These are phyloP conservation scores for Penicillium paradoxum DNA, from an alignment of 495 filamentous ascomycete species.

Conservation along the genomic window DNA sequence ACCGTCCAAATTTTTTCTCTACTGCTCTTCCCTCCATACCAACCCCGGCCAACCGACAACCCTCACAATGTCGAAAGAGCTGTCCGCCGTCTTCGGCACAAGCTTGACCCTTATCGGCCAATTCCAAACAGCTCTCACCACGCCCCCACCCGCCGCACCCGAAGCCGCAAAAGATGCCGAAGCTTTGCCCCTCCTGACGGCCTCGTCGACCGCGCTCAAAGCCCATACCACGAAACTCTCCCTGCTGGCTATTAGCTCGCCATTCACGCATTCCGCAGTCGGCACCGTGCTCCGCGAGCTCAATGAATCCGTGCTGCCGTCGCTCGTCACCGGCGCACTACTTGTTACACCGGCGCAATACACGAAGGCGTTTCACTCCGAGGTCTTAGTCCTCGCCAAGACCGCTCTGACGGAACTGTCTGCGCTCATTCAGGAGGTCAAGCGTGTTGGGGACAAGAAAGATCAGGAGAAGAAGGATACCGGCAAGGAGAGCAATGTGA, in stretches of 20 bases:
- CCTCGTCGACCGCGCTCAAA: constrained; percentile 61
- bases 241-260: constrained; percentile 75
- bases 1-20: constrained; percentile 27
- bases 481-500: constrained; percentile 23
- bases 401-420: constrained; percentile 37
- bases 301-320: constrained; percentile 61
- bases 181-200: constrained; percentile 57
- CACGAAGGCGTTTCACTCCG: constrained; percentile 53
- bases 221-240: constrained; percentile 84
- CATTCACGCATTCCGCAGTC: constrained; percentile 76
- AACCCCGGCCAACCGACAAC: background rate
- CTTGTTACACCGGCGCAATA: constrained; percentile 54
- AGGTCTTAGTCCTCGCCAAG: constrained; percentile 35
- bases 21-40: constrained; percentile 1
- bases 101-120: constrained; percentile 31
- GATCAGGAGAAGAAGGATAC: constrained; percentile 19
- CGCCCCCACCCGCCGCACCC: constrained; percentile 15
- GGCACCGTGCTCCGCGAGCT: constrained; percentile 60
- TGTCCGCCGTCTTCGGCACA: constrained; percentile 29
- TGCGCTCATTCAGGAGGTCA: constrained; percentile 33
- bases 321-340: constrained; percentile 62
- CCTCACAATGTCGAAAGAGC: constrained; percentile 36
- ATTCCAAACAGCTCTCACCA: constrained; percentile 36
- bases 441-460: constrained; percentile 24
- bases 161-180: constrained; percentile 34